phyloP scores from a whole-genome alignment of 176 grass and related monocot species.

The Ensete ventricosum region DNA sequence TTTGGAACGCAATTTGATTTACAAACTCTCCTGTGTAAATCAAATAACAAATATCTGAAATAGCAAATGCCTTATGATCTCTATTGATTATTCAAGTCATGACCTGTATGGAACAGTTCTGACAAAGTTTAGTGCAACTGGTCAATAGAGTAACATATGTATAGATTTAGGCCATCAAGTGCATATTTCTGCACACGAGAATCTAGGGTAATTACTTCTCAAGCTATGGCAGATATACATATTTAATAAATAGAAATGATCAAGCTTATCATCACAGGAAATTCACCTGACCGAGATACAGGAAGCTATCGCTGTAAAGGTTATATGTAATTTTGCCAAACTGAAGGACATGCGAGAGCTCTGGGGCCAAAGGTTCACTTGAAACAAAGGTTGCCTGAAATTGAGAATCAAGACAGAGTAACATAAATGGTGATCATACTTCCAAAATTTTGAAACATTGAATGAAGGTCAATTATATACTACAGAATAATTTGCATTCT shows the following conservation, averaged over 20 bases:
- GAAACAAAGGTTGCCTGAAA: slow-evolving; percentile 66
- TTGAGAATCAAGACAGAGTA: background rate
- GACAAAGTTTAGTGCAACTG: background rate
- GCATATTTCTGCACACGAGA: background rate
- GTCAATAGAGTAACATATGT: background rate
- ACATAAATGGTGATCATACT: background rate
- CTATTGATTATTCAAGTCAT: background rate
- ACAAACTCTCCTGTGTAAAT: background rate
- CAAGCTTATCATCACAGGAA: background rate
- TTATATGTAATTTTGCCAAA: slow-evolving; percentile 61
- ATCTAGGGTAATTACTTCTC: background rate
- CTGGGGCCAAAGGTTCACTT: slow-evolving; percentile 39
- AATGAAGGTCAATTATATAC: background rate
- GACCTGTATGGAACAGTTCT: background rate
- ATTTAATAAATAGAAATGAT: background rate
- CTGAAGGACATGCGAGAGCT: slow-evolving; percentile 53
- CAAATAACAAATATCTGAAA: background rate
- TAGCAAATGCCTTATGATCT: background rate
- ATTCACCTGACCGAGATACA: slow-evolving; percentile 84
- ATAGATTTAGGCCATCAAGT: background rate
- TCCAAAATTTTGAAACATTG: too few relatives aligned
- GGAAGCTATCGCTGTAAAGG: slow-evolving; percentile 81
- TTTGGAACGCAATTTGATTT: background rate
- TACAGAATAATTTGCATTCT: background rate
- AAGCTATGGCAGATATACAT: background rate